Conservation (phyloP, 2,329 filamentous ascomycete species). For the Colletotrichum falcatum region DNA sequence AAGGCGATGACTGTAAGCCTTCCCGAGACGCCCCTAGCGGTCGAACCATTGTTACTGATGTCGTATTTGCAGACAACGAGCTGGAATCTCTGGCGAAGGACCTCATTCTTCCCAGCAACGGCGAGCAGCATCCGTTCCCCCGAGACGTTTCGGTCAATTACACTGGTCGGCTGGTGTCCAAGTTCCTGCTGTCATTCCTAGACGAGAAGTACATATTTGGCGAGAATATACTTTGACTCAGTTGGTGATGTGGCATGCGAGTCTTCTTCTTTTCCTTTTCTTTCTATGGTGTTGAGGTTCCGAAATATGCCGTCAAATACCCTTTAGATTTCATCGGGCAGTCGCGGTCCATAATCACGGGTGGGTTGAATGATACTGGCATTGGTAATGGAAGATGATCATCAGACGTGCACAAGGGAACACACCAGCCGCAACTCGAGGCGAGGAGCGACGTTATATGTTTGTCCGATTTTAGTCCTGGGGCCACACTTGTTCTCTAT, state of each 20-base stretch:
- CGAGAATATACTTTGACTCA: constrained; percentile 2
- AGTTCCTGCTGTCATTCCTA: constrained; percentile 67
- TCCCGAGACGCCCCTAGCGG: not conserved
- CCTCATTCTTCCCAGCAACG: constrained; percentile 56
- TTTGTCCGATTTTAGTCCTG: constrained; percentile 75
- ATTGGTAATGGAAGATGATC: not conserved
- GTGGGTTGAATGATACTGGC: not conserved
- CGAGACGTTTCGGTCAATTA: constrained; percentile 63
- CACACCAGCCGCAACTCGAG: constrained; percentile 1
- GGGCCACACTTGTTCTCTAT: constrained; percentile 65
- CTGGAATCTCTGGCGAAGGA: constrained; percentile 60
- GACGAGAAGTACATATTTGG: constrained; percentile 63
- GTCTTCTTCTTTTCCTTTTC: too few relatives aligned
- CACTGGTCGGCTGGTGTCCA: constrained; percentile 63
- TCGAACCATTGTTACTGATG: not conserved
- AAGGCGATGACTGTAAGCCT: constrained; percentile 59
- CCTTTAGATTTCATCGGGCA: not conserved
- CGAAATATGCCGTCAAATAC: constrained; percentile 6
- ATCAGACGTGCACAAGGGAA: not conserved
- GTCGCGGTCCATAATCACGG: not conserved
- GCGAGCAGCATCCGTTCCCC: constrained; percentile 59
- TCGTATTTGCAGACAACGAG: constrained; percentile 50
- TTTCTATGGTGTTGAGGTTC: not conserved
- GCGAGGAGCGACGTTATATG: constrained; percentile 49
- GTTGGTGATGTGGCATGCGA: not conserved